Evolutionary conservation across 2,329 filamentous ascomycete genomes (phyloP).

Genomic region (Xylaria arbuscula): DNA sequence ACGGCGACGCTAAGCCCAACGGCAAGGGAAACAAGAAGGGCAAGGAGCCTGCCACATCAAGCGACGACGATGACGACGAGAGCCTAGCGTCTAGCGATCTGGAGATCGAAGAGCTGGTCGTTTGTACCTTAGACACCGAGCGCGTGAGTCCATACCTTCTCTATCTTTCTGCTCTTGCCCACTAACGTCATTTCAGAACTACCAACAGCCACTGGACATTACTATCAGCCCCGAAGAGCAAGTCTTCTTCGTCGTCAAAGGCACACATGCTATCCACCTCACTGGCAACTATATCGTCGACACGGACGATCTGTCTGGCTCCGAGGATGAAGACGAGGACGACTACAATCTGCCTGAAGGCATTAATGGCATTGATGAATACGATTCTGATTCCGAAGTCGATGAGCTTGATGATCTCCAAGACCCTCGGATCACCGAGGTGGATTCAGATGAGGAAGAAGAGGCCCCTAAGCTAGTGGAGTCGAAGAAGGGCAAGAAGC

Average conservation of each 20-base stretch:
- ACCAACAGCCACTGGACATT: conserved; percentile 95
- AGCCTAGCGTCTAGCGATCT: conserved; percentile 67
- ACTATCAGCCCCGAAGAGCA: conserved; percentile 88
- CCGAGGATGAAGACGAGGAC: conserved; percentile 71
- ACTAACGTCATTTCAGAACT: conserved; percentile 69
- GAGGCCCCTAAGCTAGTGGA: conserved; percentile 72
- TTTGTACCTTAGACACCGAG: conserved; percentile 95
- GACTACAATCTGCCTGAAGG: conserved; percentile 86
- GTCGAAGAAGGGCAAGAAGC: conserved; percentile 86
- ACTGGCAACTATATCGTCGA: conserved; percentile 95
- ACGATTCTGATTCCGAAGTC: conserved; percentile 74
- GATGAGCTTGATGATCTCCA: conserved; percentile 83
- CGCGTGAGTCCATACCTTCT: conserved; percentile 69
- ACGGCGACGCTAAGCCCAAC: conserved; percentile 68
- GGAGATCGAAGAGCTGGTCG: conserved; percentile 87
- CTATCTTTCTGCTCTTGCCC: conserved; percentile 43
- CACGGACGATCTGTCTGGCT: conserved; percentile 71
- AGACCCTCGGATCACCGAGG: conserved; percentile 84
- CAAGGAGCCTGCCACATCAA: conserved; percentile 71
- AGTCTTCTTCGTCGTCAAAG: conserved; percentile 91
- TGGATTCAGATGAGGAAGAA: conserved; percentile 82
- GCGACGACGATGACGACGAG: conserved; percentile 62
- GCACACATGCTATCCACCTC: conserved; percentile 89
- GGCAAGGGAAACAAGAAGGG: conserved; percentile 73
- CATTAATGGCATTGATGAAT: conserved; percentile 76